phyloP scores from a whole-genome alignment of 257 asterid genomes.

The Nicotiana sylvestris region DNA sequence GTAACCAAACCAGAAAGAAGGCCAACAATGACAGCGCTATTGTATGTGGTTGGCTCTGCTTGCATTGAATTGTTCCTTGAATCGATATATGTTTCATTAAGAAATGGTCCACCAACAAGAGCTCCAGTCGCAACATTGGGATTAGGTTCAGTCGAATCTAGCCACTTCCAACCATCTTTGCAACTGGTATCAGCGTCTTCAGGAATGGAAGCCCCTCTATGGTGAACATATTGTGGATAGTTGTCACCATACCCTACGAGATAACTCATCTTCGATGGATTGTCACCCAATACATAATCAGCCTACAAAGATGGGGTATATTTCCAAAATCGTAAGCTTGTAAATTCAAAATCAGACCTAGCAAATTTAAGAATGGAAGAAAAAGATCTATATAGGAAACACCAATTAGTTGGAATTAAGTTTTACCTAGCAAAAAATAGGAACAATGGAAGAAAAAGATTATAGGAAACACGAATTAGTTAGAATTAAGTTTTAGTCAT shows the following conservation, averaged over 20 bases:
- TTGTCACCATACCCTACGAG: conserved; percentile 76
- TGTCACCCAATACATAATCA: conserved; percentile 70
- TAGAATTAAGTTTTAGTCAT: background rate
- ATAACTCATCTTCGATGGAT: conserved; percentile 75
- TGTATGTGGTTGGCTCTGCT: conserved; percentile 78
- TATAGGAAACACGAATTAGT: background rate
- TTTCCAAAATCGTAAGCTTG: background rate
- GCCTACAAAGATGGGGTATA: conserved; percentile 32
- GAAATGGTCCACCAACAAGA: conserved; percentile 88
- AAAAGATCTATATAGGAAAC: background rate
- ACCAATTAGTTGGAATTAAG: background rate
- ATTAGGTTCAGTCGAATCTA: conserved; percentile 53
- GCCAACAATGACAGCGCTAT: conserved; percentile 64
- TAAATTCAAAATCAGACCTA: background rate
- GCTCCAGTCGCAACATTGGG: conserved; percentile 82
- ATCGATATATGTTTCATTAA: conserved; percentile 64
- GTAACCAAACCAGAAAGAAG: conserved; percentile 80
- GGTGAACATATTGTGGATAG: conserved; percentile 80
- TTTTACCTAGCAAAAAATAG: background rate
- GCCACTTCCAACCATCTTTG: conserved; percentile 84
- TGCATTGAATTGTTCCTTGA: conserved; percentile 84
- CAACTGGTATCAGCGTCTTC: conserved; percentile 44
- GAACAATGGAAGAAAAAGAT: background rate
- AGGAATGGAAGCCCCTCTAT: conserved; percentile 93
- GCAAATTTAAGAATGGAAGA: background rate